These are phyloP conservation scores for Pseudonectria buxi DNA, from an alignment of 2,329 filamentous ascomycete genomes.

Conservation along the genomic window DNA sequence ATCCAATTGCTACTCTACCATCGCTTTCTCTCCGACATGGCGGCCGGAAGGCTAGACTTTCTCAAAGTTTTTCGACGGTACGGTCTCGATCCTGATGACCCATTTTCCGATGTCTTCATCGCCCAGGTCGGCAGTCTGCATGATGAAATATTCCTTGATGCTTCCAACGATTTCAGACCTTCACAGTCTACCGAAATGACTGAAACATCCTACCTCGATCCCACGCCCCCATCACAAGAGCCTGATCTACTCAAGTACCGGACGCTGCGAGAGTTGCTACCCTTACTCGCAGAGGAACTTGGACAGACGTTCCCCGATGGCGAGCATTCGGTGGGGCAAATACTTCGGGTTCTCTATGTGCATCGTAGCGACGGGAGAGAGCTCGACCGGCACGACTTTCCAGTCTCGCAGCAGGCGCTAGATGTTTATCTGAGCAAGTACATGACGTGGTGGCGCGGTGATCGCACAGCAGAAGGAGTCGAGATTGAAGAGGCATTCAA, in stretches of 20 bases:
- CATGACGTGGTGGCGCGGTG: constrained; percentile 84
- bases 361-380: constrained; percentile 45
- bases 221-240: constrained; percentile 4
- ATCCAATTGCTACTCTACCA: constrained; percentile 91
- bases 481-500: constrained; percentile 82
- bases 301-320: constrained; percentile 46
- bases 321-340: constrained; percentile 39
- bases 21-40: constrained; percentile 71
- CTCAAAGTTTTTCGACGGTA: constrained; percentile 65
- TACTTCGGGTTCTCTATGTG: constrained; percentile 50
- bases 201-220: too few relatives aligned
- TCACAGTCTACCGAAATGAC: too few relatives aligned
- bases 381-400: constrained; percentile 53
- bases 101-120: constrained; percentile 75
- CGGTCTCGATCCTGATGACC: constrained; percentile 53
- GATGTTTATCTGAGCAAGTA: constrained; percentile 60
- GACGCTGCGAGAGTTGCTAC: constrained; percentile 40
- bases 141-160: constrained; percentile 55
- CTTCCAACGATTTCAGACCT: background rate
- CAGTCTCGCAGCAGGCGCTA: constrained; percentile 58
- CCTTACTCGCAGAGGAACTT: constrained; percentile 41
- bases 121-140: constrained; percentile 65
- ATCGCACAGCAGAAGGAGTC: constrained; percentile 66
- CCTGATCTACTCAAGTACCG: constrained; percentile 39
- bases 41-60: constrained; percentile 63